These are phyloP conservation scores for Sarocladium kiliense DNA, from an alignment of 2,329 filamentous ascomycete species.

Conservation along the genomic window DNA sequence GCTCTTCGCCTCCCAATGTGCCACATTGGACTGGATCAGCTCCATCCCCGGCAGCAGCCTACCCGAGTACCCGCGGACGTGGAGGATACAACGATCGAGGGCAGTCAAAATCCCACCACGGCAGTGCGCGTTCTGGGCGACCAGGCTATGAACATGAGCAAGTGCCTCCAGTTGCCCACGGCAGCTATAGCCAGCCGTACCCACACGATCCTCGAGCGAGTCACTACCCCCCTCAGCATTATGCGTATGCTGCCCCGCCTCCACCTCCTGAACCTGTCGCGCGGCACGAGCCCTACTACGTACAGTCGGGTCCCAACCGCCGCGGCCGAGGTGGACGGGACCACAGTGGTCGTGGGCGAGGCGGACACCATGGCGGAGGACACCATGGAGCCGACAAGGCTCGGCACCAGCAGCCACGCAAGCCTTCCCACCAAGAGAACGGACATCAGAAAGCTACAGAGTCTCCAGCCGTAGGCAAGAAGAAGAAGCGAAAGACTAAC, in stretches of 20 bases:
- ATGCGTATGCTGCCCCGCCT: conserved; percentile 36
- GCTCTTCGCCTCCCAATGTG: conserved; percentile 27
- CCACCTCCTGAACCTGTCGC: conserved; percentile 26
- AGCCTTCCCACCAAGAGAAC: conserved; percentile 13
- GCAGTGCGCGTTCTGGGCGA: neutral
- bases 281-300: conserved; percentile 28
- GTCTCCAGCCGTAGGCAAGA: conserved; percentile 48
- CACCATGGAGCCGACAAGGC: conserved; percentile 42
- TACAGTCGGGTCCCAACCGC: conserved; percentile 27
- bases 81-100: conserved; percentile 43
- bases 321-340: conserved; percentile 30
- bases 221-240: conserved; percentile 27
- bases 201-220: conserved; percentile 32
- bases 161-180: conserved; percentile 20
- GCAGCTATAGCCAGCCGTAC: conserved; percentile 34
- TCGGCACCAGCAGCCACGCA: conserved; percentile 29
- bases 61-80: conserved; percentile 33
- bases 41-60: conserved; percentile 29
- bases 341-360: conserved; percentile 36
- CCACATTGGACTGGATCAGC: conserved; percentile 29
- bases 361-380: conserved; percentile 25
- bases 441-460: conserved; percentile 25
- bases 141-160: conserved; percentile 9
- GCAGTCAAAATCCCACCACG: conserved; percentile 20
- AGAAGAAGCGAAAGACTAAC: conserved; percentile 69